Evolutionary conservation across 306 rosid genomes (phyloP), one percentile per base, ranked within the genome.

Genomic region (Lathyrus tuberosus): DNA sequence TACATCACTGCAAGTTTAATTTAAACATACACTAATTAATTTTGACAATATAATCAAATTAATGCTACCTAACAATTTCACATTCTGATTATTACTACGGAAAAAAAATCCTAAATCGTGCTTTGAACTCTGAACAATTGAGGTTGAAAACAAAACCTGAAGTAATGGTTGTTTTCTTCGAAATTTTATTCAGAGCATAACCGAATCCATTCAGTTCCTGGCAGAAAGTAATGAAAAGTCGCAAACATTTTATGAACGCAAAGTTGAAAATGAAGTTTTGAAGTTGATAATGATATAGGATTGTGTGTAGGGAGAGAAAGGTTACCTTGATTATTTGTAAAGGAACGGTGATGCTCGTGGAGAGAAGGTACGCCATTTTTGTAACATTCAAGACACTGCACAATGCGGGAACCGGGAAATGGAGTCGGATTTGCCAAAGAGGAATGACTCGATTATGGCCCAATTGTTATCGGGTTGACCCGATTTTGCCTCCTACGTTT

Each of bases 131-230:
- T 53, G 62, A 40, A 35, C 5, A 46, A 30, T 44, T 1, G 41
- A 69, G 71, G 38, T 33, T 47, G 26, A 75, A 66, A 79, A 62
- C 40, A 46, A 64, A 61, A 92, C 96, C 96, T 86, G 86, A 13
- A 31, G 49, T 28, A 30, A 75, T 31, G 10, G 71, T 40, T 70
- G 75, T 69, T 53, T 65, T 72, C 71, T 67, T 70, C 62, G 83
- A 61, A 66, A 80, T 22, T 67, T 76, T 63, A 76, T 14, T 71
- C 49, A 71, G 35, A 73, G 62, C 10, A 72, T 20, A 72, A 53
- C 72, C 18, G 16, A 56, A 68, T 11, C 28, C 47, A 63, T 49
- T 59, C 62, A 67, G 14, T 48, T 38, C 67, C 87, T 83, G 84
- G 22, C 46, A 18, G 14, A 40, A 53, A 69, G 26, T 7, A 11